phyloP scores from a whole-genome alignment of 345 rosid genomes.

The Eucalyptus sp. region DNA sequence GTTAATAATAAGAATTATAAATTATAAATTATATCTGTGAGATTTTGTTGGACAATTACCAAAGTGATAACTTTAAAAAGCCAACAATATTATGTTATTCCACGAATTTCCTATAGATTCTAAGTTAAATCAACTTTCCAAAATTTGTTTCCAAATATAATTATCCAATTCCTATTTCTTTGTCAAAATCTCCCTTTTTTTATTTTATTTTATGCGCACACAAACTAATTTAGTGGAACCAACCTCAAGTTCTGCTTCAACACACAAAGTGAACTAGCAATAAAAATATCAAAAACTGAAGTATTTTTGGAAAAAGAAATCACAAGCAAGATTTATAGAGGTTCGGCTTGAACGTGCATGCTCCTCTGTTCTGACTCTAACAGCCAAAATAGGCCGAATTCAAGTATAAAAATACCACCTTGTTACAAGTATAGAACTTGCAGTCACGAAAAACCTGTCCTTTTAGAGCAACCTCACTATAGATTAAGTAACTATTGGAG shows the following conservation, averaged over 20 bases:
- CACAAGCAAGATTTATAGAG: neutral
- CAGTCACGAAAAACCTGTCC: neutral
- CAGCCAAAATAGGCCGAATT: neutral
- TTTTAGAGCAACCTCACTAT: too few relatives aligned
- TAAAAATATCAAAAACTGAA: rapidly evolving
- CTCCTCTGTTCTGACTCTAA: neutral
- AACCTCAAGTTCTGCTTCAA: neutral
- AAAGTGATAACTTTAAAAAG: neutral
- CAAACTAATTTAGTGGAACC: too few relatives aligned
- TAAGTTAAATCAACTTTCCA: too few relatives aligned
- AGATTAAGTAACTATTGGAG: too few relatives aligned
- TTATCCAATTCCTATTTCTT: neutral
- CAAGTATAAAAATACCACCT: neutral
- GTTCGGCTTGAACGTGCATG: neutral
- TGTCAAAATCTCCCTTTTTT: neutral
- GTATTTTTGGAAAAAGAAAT: neutral
- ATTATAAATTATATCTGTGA: too few relatives aligned
- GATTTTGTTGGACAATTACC: neutral
- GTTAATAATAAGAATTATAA: too few relatives aligned
- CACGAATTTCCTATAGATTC: neutral
- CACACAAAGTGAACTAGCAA: neutral
- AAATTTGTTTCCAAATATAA: neutral
- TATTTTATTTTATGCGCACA: neutral
- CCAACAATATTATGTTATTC: neutral
- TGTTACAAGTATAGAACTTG: neutral